Percentiles rank a stretch among this genome's conserved stretches.
Conservation (phyloP, 148 eudicot genomes). For the Rheum nobile region DNA sequence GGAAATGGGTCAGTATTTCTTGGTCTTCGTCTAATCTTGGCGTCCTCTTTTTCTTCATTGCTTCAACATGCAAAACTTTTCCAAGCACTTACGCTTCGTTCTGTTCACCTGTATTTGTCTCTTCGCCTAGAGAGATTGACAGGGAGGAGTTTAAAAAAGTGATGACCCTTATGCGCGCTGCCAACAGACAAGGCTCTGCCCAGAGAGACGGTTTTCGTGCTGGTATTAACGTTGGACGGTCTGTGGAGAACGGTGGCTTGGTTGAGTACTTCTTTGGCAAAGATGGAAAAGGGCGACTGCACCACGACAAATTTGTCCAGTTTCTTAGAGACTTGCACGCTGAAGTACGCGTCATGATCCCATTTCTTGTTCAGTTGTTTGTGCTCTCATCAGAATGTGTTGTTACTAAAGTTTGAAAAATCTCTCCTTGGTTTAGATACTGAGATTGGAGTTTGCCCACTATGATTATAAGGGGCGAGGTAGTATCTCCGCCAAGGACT, state of each 20-base stretch:
- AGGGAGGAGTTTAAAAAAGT: conserved; percentile 63
- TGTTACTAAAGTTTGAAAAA: background rate
- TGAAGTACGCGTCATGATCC: conserved; percentile 35
- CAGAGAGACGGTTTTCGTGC: conserved; percentile 69
- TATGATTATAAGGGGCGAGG: conserved; percentile 48
- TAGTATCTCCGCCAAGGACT: conserved; percentile 55
- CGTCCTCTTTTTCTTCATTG: too few relatives aligned
- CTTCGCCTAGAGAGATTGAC: conserved; percentile 43
- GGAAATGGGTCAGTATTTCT: conserved; percentile 39
- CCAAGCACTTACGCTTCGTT: background rate
- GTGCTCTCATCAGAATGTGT: background rate
- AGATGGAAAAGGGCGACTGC: conserved; percentile 42
- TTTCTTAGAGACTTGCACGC: conserved; percentile 57
- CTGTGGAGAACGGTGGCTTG: conserved; percentile 72
- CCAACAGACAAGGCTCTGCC: conserved; percentile 72
- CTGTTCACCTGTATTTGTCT: background rate
- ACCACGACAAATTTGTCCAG: conserved; percentile 57
- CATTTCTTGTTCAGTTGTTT: background rate
- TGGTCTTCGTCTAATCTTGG: background rate
- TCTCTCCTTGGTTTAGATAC: conserved; percentile 24
- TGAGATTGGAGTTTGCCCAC: conserved; percentile 53
- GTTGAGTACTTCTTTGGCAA: conserved; percentile 73
- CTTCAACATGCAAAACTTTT: background rate
- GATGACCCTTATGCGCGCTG: conserved; percentile 52
- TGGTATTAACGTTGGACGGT: conserved; percentile 42